Evolutionary conservation across 208 protist species (phyloP), one percentile per base, ranked within the genome.

Genomic region (Leishmania gerbilli): DNA sequence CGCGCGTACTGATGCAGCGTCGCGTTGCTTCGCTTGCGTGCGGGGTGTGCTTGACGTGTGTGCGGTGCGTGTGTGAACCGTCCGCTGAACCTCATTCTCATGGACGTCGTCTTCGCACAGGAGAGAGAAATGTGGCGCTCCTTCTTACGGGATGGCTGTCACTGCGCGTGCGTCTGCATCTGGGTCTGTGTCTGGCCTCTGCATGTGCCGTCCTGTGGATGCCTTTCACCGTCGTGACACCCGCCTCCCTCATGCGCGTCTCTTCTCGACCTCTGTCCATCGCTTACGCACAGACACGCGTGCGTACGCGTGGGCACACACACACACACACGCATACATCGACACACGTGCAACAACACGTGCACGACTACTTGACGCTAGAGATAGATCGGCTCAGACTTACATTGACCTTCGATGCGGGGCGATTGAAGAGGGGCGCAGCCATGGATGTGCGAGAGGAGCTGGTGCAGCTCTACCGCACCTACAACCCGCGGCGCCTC

Each of bases 401-500:
- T 42, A 40, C 62, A 40, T 40, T 40, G 31, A 0, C 15, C 13
- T 68, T 31, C 40, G 27, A 4, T 40, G n/a, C 62, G 24, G 62
- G 13, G 62, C 3, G 40, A 21, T 9, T 34, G 62, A 40, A 24
- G 40, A 40, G 31, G 17, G 62, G 31, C 17, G 11, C 5, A 5
- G 24, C 21, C 3, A 92, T 92, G 87, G 85, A 88, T 67, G 83
- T 83, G 24, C 82, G 89, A n/a, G 84, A 88, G 11, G 81, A 83
- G 74, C 83, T 93, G 3, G 56, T 85, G 60, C 69, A 53, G 37
- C 88, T 95, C 65, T 95, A 95, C 80, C 68, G 81, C 47, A 55
- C 72, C 37, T 85, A 95, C 83, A 92, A 95, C 81, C 92, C 92
- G 1, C 60, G 49, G n/a, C 91, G 91, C 40, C 77, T 95, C 8